Percentiles rank a stretch among this genome's conserved stretches.
Conservation (phyloP, 2,329 filamentous ascomycete species). For the Neofusicoccum sp. region DNA sequence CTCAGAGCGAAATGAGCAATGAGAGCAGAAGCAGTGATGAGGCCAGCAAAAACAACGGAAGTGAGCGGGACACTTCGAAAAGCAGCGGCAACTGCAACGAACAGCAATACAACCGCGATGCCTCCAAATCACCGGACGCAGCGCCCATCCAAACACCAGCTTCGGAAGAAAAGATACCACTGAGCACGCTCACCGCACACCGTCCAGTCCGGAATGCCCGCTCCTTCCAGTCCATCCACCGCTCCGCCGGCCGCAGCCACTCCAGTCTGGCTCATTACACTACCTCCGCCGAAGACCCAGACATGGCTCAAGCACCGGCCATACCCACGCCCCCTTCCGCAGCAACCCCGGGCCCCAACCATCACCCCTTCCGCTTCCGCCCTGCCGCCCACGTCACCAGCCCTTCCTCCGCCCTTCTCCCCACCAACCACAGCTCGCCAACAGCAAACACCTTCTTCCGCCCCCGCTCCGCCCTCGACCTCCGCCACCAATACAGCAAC, state of each 20-base stretch:
- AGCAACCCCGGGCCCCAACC: neutral
- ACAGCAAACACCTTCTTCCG: constrained; percentile 24
- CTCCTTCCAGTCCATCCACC: neutral
- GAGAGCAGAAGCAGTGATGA: no score
- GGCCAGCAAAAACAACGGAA: neutral
- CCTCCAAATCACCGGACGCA: neutral
- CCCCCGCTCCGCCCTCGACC: constrained; percentile 35
- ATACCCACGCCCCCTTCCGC: neutral
- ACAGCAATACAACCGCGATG: neutral
- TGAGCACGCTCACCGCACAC: constrained; percentile 1
- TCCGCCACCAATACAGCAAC: constrained; percentile 26
- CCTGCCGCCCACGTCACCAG: neutral
- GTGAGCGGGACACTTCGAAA: neutral
- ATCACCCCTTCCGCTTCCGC: constrained; percentile 13
- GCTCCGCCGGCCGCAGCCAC: constrained; percentile 23
- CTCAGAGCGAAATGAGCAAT: neutral
- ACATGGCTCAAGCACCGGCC: neutral
- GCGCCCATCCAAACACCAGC: neutral
- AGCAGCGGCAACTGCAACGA: neutral
- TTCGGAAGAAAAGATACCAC: constrained; percentile 8
- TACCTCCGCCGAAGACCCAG: constrained; percentile 22
- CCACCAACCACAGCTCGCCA: neutral
- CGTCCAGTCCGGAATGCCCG: neutral
- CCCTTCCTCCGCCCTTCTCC: neutral
- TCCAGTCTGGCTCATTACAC: constrained; percentile 26